Evolutionary conservation across 2,329 filamentous ascomycete genomes (phyloP).

Genomic region (Paraphaeosphaeria minitans): DNA sequence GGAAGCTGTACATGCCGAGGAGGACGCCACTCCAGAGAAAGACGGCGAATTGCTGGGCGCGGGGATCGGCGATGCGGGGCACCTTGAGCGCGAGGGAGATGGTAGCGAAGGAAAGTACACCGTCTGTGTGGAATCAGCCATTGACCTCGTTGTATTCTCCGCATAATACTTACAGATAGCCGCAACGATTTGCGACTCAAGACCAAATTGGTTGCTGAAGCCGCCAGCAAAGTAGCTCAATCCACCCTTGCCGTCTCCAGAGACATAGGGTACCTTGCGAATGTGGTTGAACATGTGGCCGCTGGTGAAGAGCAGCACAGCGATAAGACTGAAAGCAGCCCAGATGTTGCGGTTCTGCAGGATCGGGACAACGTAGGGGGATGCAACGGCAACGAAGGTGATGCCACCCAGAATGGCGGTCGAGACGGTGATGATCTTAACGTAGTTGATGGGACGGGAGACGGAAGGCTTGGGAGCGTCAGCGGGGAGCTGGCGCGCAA

Average conservation of each 20-base stretch:
- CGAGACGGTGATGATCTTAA: conserved; percentile 70
- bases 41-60: conserved; percentile 79
- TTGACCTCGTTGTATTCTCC: background rate
- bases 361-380: conserved; percentile 79
- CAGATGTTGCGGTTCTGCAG: conserved; percentile 91
- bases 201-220: conserved; percentile 90
- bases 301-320: conserved; percentile 89
- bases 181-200: conserved; percentile 95
- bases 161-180: conserved; percentile 76
- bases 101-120: conserved; percentile 82
- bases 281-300: conserved; percentile 99
- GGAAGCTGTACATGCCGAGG: conserved; percentile 87
- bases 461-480: conserved; percentile 74
- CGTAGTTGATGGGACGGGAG: conserved; percentile 84
- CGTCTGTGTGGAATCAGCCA: conserved; percentile 58
- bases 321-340: conserved; percentile 86
- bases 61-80: conserved; percentile 80
- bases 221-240: conserved; percentile 88
- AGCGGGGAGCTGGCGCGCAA: conserved; percentile 74
- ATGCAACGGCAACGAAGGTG: conserved; percentile 72
- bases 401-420: conserved; percentile 72
- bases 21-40: conserved; percentile 78
- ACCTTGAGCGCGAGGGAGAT: conserved; percentile 93
- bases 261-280: conserved; percentile 90
- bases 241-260: conserved; percentile 81